Evolutionary conservation across 306 rosid genomes (phyloP), one percentile per base, ranked within the genome.

Genomic region (Spatholobus suberectus): DNA sequence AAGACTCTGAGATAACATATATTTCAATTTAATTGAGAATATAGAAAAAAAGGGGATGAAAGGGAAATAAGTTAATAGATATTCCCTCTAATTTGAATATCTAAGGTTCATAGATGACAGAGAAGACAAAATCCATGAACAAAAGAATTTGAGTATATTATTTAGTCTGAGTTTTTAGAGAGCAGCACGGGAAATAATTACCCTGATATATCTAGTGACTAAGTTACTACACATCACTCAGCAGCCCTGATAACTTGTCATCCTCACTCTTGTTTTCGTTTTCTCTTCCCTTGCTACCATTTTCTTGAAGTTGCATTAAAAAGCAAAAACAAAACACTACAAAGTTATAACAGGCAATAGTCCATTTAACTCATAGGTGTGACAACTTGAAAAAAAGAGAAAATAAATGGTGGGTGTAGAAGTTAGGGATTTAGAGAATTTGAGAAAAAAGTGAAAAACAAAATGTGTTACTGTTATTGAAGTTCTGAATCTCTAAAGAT

Each of bases 31-130:
- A 24, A 63, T 72, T 21, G 47, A 67, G 32, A 29, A 38, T 10
- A 61, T 51, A 32, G 12, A 3, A 70, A 27, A 49, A 27, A 40
- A 11, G 5, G 29, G 55, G 67, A 65, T 71, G 29, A 68, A 81
- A 43, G 32, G 44, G 59, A 79, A 14, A 65, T 15, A 55, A 14
- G 29, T 71, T 14, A 35, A 35, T 29, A 15, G 8, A 21, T 8
- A 58, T 8, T 41, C 6, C 52, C 54, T 75, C 81, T 77, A 62
- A 49, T 54, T 59, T 58, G 27, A 61, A n/a, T 40, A 73, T 5
- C 13, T 49, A 41, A 70, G 47, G 24, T 63, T 52, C 51, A 52
- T 23, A n/a, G 55, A 49, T 49, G 76, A 70, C 74, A 59, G 8
- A 23, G 20, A 40, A 72, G 32, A 55, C 52, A 77, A 70, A 81